Evolutionary conservation across 768 basidiomycete species (phyloP).

Genomic region (Dacryopinax primogenitus): DNA sequence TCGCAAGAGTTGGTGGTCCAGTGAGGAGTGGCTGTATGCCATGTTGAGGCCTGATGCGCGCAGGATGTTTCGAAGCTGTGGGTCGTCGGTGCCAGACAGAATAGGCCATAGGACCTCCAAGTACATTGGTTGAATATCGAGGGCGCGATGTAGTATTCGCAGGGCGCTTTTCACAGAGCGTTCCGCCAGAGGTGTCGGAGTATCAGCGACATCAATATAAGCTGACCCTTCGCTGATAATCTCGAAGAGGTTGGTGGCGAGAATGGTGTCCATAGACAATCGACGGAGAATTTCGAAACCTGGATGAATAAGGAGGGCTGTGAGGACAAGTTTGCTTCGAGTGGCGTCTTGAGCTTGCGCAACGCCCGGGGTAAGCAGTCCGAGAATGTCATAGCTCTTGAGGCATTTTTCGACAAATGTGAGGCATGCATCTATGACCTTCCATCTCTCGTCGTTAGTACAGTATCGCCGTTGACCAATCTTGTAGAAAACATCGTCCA

Average conservation of each 20-base stretch:
- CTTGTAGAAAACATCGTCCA: conserved; percentile 78
- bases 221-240: conserved; percentile 72
- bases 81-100: conserved; percentile 50
- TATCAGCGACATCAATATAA: conserved; percentile 51
- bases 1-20: conserved; percentile 65
- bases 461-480: conserved; percentile 63
- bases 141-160: conserved; percentile 62
- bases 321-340: conserved; percentile 25
- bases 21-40: conserved; percentile 28
- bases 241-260: conserved; percentile 61
- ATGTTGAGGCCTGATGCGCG: conserved; percentile 29
- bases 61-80: conserved; percentile 22
- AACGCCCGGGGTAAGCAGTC: conserved; percentile 29
- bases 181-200: conserved; percentile 48
- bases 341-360: neutral
- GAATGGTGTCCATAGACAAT: conserved; percentile 53
- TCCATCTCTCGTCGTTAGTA: conserved; percentile 67
- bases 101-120: conserved; percentile 75
- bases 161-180: conserved; percentile 68
- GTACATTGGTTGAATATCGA: conserved; percentile 82
- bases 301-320: conserved; percentile 50
- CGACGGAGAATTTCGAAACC: conserved; percentile 78
- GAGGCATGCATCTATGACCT: conserved; percentile 70
- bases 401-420: conserved; percentile 75
- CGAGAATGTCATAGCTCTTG: conserved; percentile 68